Evolutionary conservation across 805 yeast genomes (phyloP).

Genomic region (Candida tallmaniae): DNA sequence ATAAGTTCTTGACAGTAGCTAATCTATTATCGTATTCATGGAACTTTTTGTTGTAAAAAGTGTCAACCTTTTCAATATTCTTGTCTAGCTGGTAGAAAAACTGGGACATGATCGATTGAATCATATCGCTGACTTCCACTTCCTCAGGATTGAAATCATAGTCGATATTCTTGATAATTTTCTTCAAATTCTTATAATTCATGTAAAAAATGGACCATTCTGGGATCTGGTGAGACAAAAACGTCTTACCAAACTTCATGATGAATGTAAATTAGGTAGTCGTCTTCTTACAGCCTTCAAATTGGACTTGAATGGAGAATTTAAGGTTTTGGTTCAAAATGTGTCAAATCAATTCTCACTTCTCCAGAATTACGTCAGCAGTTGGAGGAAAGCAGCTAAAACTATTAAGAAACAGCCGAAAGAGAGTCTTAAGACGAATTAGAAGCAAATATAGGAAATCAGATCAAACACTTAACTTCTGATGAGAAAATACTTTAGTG

Average conservation of each 20-base stretch:
- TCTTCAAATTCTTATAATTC: conserved; percentile 81
- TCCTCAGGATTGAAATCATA: conserved; percentile 28
- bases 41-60: conserved; percentile 68
- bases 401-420: no score
- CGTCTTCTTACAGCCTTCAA: no score
- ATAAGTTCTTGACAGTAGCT: conserved; percentile 35
- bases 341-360: no score
- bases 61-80: conserved; percentile 76
- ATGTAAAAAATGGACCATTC: conserved; percentile 85
- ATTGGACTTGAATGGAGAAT: no score
- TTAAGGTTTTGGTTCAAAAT: no score
- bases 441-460: no score
- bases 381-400: no score
- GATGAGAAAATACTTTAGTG: no score
- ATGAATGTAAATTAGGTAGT: no score
- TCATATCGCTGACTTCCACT: conserved; percentile 25
- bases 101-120: conserved; percentile 48
- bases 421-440: no score
- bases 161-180: conserved; percentile 65
- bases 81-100: conserved; percentile 78
- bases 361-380: no score
- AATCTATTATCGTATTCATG: conserved; percentile 72
- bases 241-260: conserved; percentile 81
- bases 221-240: conserved; percentile 83
- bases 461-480: no score